These are phyloP conservation scores for Aspergillus ostianus DNA, from an alignment of 495 filamentous ascomycete genomes.

Conservation along the genomic window DNA sequence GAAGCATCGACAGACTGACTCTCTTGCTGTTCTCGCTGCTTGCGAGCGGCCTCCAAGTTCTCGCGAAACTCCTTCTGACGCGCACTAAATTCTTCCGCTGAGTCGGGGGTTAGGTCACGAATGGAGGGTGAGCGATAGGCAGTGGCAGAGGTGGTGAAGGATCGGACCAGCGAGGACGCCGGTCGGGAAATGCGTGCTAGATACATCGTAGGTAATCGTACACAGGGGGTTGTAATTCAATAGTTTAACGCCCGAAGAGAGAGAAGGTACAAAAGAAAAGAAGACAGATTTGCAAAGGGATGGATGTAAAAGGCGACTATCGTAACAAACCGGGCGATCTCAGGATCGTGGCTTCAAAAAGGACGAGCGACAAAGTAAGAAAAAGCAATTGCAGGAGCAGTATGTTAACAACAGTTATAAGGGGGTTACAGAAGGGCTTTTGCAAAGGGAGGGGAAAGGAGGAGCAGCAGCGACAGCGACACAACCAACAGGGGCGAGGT, in stretches of 20 bases:
- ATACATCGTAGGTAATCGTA: conserved; percentile 39
- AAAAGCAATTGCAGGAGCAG: conserved; percentile 1
- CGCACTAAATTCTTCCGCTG: conserved; percentile 69
- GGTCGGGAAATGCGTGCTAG: conserved; percentile 48
- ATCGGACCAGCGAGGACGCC: conserved; percentile 50
- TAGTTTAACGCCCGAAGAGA: conserved; percentile 7
- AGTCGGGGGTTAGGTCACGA: conserved; percentile 74
- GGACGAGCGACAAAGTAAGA: neutral
- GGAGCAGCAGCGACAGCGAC: conserved; percentile 17
- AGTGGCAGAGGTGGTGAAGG: conserved; percentile 58
- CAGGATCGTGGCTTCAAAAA: conserved; percentile 1
- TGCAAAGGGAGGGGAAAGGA: conserved; percentile 14
- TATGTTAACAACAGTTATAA: neutral
- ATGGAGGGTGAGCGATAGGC: conserved; percentile 69
- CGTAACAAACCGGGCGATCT: neutral
- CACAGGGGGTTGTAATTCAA: conserved; percentile 2
- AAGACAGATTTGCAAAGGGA: conserved; percentile 5
- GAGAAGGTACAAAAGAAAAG: conserved; percentile 1
- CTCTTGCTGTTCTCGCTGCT: conserved; percentile 75
- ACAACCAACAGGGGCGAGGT: conserved; percentile 12
- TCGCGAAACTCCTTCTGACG: conserved; percentile 85
- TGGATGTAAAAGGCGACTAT: neutral
- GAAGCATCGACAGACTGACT: conserved; percentile 64
- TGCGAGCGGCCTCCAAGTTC: conserved; percentile 70
- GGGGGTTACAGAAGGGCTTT: conserved; percentile 16